phyloP scores from a whole-genome alignment of 768 basidiomycete species.

The Exidia glandulosa region DNA sequence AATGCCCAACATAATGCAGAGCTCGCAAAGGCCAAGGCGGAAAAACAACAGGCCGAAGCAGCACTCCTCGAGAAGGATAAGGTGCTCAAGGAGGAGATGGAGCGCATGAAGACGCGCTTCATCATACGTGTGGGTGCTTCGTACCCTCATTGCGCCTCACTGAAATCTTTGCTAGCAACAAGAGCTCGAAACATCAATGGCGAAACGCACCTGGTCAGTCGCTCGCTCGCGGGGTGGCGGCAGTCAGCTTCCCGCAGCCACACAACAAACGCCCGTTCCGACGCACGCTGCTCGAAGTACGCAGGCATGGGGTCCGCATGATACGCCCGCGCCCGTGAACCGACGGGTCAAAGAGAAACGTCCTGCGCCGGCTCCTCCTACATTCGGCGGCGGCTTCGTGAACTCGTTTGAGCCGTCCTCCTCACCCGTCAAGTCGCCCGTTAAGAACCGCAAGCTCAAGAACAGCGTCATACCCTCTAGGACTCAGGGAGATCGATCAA shows the following conservation, averaged over 20 bases:
- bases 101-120: conserved; percentile 56
- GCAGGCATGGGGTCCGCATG: not conserved
- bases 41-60: conserved; percentile 51
- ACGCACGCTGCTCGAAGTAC: conserved; percentile 18
- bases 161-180: conserved; percentile 39
- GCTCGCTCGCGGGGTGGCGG: conserved; percentile 28
- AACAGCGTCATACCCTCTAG: no score
- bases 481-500: not conserved
- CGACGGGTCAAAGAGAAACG: conserved; percentile 1
- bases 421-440: conserved; percentile 21
- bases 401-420: conserved; percentile 38
- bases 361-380: conserved; percentile 21
- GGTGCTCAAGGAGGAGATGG: conserved; percentile 55
- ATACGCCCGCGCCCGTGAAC: conserved; percentile 1
- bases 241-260: conserved; percentile 28
- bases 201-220: conserved; percentile 36
- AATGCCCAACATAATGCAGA: conserved; percentile 35
- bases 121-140: conserved; percentile 47
- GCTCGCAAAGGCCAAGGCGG: conserved; percentile 41
- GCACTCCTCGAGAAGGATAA: conserved; percentile 45
- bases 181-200: conserved; percentile 44
- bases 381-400: conserved; percentile 43
- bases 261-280: conserved; percentile 26
- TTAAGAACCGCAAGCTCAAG: not conserved
- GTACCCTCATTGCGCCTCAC: not conserved